Base-by-base conservation (phyloP, 306 rosid species). In the Bauhinia variegata region DNA sequence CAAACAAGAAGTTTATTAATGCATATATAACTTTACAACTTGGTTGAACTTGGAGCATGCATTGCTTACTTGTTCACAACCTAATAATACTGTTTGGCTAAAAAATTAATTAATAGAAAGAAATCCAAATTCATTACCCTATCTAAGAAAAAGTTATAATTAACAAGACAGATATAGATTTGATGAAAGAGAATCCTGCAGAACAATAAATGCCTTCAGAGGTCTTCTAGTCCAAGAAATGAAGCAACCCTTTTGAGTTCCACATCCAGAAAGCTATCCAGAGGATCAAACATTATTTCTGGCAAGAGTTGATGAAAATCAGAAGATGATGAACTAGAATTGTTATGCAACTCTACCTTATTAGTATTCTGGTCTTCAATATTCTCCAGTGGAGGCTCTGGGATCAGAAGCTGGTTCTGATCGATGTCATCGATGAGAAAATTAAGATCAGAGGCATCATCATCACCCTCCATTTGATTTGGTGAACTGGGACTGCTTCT, bases 171-270 rank as follows among this genome's bases (percentile, higher is more conserved):
- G 28, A 23, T 23, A 23, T 23, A 23, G 28, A 2, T 23, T 23
- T 23, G 2, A 23, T 23, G 2, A 23, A 23, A 23, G 28, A 23
- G 28, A 23, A 23, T 23, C 28, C 28, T 1, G 28, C 1, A 23
- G 28, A 1, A 50, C 43, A 30, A 16, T 48, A 61, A 61, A 68
- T 8, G 14, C 9, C 19, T 70, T 48, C 65, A 78, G 42, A 60
- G 71, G 67, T 61, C 74, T 78, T 73, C 78, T 2, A 73, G 52
- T 56, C 83, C 83, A 55, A 78, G 75, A 78, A 78, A 78, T 11
- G 79, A 73, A 42, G 75, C 83, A 58, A 78, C 58, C 5, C 41
- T 78, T 63, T 78, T 63, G 15, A 78, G 76, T 58, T 78, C 83
- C 63, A 62, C 76, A 49, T 78, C 79, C 75, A 67, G 47, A 53